Base-by-base conservation (phyloP, 1,139 yeast genomes). In the Debaryomyces sp. region DNA sequence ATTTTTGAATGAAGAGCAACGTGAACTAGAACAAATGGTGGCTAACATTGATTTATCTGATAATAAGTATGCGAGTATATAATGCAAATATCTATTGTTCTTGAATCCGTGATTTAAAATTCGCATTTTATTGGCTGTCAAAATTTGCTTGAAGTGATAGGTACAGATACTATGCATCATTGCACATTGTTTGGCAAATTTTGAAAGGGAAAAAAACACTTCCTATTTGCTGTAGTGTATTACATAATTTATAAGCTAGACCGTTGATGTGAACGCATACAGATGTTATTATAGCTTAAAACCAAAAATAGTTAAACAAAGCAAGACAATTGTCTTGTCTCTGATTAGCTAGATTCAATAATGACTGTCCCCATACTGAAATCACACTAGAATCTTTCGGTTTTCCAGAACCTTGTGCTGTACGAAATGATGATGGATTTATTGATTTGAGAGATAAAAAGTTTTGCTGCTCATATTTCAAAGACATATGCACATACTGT, bases 11-110 rank as follows among this genome's bases (percentile, higher is more conserved):
- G 49, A 43, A 18, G 41, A 35, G 8, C 43, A 34, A 35, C 42
- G 22, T 15, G 50, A 47, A n/a, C 32, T 50, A n/a, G 48, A 39
- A n/a, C 44, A 39, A 18, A 43, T 47, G 41, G 27, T 50, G n/a
- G 37, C 40, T 4, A 45, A 45, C 34, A 21, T 50, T 35, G 47
- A 50, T 47, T 21, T 48, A 33, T 43, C 47, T 30, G 47, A 46
- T 43, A 43, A 33, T 13, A 29, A 35, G 37, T n/a, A 36, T 35
- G 38, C 38, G n/a, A 35, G 38, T 35, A 21, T 17, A n/a, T 35
- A 35, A 35, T 21, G 13, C 24, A n/a, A 6, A n/a, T n/a, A 2
- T n/a, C 10, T 22, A 35, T 35, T 35, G 38, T 35, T 35, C 21
- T 5, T 21, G 6, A 21, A 8, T 21, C 26, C n/a, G 15, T 4